Base-by-base conservation (phyloP, 441 rosid genomes). In the Brassica hybrid region DNA sequence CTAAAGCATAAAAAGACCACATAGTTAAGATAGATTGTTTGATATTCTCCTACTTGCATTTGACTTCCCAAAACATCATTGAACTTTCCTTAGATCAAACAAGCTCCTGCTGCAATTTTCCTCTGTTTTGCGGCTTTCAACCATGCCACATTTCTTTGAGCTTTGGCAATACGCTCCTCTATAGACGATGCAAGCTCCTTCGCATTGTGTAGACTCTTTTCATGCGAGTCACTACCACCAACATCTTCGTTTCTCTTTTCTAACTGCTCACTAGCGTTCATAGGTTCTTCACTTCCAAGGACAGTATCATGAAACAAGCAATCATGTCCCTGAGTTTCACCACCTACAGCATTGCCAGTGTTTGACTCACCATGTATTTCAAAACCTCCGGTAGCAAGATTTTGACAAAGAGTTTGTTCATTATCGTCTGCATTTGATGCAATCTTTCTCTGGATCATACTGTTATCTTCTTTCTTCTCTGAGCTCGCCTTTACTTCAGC, bases 11-110 rank as follows among this genome's bases (percentile, higher is more conserved):
- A 25, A 52, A 5, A 50, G 8, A 12, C 11, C 13, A 57, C 5
- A n/a, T 2, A 7, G 45, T 32, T 66, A 1, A 66, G 30, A 25
- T 32, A 6, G 65, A 12, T 21, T 52, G 57, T 65, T 18, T 34
- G 30, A 30, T 73, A 50, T 32, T 73, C 34, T 17, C 64, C 63
- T 48, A 12, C 70, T 48, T 17, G 34, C 32, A 61, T 61, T 1
- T 27, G 32, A 27, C 32, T 27, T 27, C 32, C 32, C 32, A 27
- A 27, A 27, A 27, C 32, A 27, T 4, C 32, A 27, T 27, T 27
- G 19, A 61, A 27, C 19, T 12, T 6, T 16, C 66, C 8, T 43
- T 23, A 71, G 19, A 50, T 27, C 13, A 45, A 23, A 67, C 58
- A 18, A 67, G 58, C 52, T 16, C 32, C 32, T 4, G 50, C 64